A percentile compares a stretch with the other conserved stretches of the same genome.
Conservation (phyloP, 1,284 basidiomycete species). For the Paramarasmius palmivorus region DNA sequence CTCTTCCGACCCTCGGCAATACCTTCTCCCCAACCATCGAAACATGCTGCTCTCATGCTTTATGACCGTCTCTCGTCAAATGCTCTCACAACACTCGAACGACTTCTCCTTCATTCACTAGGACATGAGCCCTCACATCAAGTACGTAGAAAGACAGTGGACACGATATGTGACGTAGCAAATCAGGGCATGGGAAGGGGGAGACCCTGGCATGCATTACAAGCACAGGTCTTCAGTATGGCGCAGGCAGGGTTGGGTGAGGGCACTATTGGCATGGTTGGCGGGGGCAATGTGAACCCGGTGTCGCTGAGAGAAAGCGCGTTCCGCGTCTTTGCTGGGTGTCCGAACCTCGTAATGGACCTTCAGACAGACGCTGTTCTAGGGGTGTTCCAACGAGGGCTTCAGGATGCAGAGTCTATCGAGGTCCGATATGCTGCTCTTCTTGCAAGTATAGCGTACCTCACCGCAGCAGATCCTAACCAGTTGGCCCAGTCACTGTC, state of each 20-base stretch:
- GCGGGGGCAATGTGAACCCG: constrained; percentile 22
- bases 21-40: constrained; percentile 23
- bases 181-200: constrained; percentile 72
- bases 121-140: constrained; percentile 53
- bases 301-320: constrained; percentile 49
- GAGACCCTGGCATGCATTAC: constrained; percentile 76
- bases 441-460: constrained; percentile 31
- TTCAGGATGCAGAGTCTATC: constrained; percentile 57
- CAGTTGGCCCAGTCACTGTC: constrained; percentile 39
- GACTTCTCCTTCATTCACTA: constrained; percentile 67
- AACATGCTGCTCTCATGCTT: constrained; percentile 38
- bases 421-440: constrained; percentile 52
- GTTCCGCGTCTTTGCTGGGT: constrained; percentile 66
- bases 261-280: constrained; percentile 31
- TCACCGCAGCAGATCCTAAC: constrained; percentile 34
- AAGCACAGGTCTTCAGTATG: constrained; percentile 69
- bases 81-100: constrained; percentile 65
- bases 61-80: constrained; percentile 74
- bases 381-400: constrained; percentile 59
- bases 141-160: constrained; percentile 70
- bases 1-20: constrained; percentile 54
- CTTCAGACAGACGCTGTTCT: constrained; percentile 68
- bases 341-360: constrained; percentile 71
- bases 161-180: constrained; percentile 72
- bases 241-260: constrained; percentile 35